Evolutionary conservation across 192 early-diverging fungal species (phyloP), one percentile per base, ranked within the genome.

Genomic region (Mortierella claussenii): DNA sequence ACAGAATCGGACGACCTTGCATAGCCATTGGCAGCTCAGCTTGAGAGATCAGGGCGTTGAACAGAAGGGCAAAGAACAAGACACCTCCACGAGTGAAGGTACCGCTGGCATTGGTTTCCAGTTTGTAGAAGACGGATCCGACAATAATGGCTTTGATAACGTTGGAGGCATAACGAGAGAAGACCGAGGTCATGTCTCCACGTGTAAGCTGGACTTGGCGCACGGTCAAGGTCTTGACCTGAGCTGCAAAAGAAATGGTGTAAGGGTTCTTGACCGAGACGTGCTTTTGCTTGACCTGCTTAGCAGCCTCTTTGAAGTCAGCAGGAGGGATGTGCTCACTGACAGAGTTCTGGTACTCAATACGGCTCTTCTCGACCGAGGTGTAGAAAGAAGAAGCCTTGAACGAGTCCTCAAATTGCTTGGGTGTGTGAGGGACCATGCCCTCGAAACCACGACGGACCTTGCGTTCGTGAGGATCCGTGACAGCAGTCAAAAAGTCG

Each of bases 11-110:
- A 47, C 92, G 90, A 24, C 91, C 91, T 34, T 85, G 83, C 68
- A 95, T 83, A 59, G 89, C 85, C 65, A 85, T 81, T 32, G 91
- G 88, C 34, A 93, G 74, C 56, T 91, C 87, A 31, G 90, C 82
- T 50, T 93, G 84, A 24, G 90, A 88, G 24, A 89, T 83, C 52
- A 85, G 66, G 10, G 84, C 55, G 48, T 81, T 84, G 73, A 79
- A 88, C n/a, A 84, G 57, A 51, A 82, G 78, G 60, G 80, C 76
- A 83, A 83, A 92, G 68, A 93, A 95, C 17, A 95, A 60, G 13
- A 88, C 87, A 70, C 92, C 90, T 57, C 94, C 92, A 45, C 94
- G 88, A n/a, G 92, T 85, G 73, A 93, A 93, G 44, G 92, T 88
- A 20, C 92, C 94, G 15, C 65, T 63, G 33, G 83, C 79, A 37